phyloP scores from a whole-genome alignment of 257 asterid genomes.

The Nicotiana undulata region DNA sequence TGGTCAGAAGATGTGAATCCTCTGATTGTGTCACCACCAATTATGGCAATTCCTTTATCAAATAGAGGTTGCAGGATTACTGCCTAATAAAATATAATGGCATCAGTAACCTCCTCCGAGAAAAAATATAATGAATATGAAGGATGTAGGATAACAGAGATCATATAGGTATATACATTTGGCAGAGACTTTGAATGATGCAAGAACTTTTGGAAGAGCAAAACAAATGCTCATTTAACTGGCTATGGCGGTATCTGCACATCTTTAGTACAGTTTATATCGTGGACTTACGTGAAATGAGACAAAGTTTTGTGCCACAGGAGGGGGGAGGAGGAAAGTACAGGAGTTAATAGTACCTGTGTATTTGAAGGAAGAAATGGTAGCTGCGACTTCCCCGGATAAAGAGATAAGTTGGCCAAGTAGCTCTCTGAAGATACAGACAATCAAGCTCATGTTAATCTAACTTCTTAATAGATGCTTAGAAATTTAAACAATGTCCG shows the following conservation, averaged over 20 bases:
- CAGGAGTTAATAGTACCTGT: conserved; percentile 40
- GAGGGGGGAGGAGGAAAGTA: neutral
- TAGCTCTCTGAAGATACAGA: conserved; percentile 62
- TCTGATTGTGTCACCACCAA: conserved; percentile 86
- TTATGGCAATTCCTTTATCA: conserved; percentile 66
- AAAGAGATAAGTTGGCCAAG: conserved; percentile 89
- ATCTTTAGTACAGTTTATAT: neutral
- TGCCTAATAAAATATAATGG: conserved; percentile 38
- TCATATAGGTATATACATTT: neutral
- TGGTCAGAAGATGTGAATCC: conserved; percentile 92
- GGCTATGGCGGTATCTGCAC: neutral
- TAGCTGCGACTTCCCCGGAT: conserved; percentile 89
- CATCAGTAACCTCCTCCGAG: conserved; percentile 5
- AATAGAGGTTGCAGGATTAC: conserved; percentile 94
- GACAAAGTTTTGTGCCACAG: neutral
- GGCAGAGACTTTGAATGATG: neutral
- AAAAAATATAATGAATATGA: neutral
- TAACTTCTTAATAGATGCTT: conserved; percentile 1
- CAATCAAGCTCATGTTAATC: conserved; percentile 13
- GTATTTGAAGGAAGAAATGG: conserved; percentile 89
- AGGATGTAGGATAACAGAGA: neutral
- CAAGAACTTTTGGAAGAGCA: neutral
- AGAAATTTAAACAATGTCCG: neutral
- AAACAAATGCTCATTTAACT: neutral
- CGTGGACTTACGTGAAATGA: neutral